Evolutionary conservation across 208 protist species (phyloP).

Genomic region (Trypanosoma theileri): DNA sequence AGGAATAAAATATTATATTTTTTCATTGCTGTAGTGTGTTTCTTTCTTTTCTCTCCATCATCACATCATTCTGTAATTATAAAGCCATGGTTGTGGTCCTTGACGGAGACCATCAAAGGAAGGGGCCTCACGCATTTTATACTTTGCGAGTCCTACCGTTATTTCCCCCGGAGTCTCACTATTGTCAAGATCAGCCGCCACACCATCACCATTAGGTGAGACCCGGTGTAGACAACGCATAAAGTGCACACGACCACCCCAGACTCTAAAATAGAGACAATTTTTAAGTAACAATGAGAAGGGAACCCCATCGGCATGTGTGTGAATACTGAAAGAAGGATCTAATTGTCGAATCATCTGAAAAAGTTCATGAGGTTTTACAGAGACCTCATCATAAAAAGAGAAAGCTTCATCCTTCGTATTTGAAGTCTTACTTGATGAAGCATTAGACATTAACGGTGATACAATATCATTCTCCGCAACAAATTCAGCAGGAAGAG

Average conservation of each 20-base stretch:
- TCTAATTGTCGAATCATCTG: conserved; percentile 46
- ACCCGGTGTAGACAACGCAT: conserved; percentile 70
- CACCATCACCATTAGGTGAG: not conserved
- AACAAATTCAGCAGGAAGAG: conserved; percentile 73
- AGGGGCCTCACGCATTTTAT: conserved; percentile 82
- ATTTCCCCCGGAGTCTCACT: not conserved
- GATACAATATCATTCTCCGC: conserved; percentile 46
- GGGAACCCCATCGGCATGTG: conserved; percentile 69
- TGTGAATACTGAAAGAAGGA: conserved; percentile 58
- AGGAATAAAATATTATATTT: not conserved
- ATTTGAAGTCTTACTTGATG: not conserved
- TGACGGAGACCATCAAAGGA: conserved; percentile 77
- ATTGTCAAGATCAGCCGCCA: conserved; percentile 1
- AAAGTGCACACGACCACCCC: conserved; percentile 63
- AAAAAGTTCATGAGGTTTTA: conserved; percentile 62
- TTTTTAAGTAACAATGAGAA: conserved; percentile 82
- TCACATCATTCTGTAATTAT: conserved; percentile 51
- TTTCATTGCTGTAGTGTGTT: too few relatives aligned
- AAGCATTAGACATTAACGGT: not conserved
- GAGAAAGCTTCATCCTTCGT: conserved; percentile 31
- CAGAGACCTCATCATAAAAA: conserved; percentile 69
- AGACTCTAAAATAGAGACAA: conserved; percentile 67
- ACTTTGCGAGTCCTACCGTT: conserved; percentile 55
- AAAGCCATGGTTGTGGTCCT: conserved; percentile 80
- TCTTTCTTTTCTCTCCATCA: not conserved